These are phyloP conservation scores for Symmetrospora coprosmae DNA, from an alignment of 768 basidiomycete species.

Conservation along the genomic window DNA sequence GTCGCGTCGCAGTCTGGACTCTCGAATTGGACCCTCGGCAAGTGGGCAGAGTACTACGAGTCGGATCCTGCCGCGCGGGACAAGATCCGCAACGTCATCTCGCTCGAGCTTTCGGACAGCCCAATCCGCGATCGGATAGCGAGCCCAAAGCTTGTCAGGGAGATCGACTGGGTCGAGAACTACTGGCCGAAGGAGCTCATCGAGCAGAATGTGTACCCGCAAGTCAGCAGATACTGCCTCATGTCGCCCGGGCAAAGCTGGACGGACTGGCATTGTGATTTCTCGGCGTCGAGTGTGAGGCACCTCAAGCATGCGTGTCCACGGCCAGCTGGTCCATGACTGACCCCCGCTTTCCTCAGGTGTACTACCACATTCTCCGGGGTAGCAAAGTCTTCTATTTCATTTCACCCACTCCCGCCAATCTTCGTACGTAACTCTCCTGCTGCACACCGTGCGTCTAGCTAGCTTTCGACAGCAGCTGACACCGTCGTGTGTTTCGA, in stretches of 20 bases:
- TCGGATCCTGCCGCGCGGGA: conserved; percentile 57
- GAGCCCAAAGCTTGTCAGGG: conserved; percentile 69
- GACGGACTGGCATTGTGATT: conserved; percentile 95
- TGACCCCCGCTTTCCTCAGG: background rate
- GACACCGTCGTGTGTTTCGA: too few relatives aligned
- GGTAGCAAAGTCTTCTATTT: conserved; percentile 88
- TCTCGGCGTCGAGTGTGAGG: conserved; percentile 75
- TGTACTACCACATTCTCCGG: conserved; percentile 84
- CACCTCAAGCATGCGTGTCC: conserved; percentile 13
- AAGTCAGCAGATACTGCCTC: conserved; percentile 88
- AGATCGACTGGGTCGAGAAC: conserved; percentile 93
- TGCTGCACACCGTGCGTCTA: too few relatives aligned
- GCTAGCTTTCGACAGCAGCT: too few relatives aligned
- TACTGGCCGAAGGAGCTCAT: conserved; percentile 74
- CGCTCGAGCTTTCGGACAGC: conserved; percentile 80
- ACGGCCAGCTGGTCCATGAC: background rate
- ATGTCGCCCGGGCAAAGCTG: conserved; percentile 89
- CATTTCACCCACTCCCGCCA: conserved; percentile 70
- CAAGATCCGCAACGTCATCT: conserved; percentile 88
- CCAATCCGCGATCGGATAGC: conserved; percentile 60
- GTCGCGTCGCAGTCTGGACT: conserved; percentile 73
- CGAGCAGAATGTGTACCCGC: conserved; percentile 63
- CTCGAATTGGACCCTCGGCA: conserved; percentile 74
- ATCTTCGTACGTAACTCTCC: conserved; percentile 54
- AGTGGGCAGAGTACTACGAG: conserved; percentile 78